Conservation (phyloP, 2,329 filamentous ascomycete species). For the Emericellopsis atlantica region DNA sequence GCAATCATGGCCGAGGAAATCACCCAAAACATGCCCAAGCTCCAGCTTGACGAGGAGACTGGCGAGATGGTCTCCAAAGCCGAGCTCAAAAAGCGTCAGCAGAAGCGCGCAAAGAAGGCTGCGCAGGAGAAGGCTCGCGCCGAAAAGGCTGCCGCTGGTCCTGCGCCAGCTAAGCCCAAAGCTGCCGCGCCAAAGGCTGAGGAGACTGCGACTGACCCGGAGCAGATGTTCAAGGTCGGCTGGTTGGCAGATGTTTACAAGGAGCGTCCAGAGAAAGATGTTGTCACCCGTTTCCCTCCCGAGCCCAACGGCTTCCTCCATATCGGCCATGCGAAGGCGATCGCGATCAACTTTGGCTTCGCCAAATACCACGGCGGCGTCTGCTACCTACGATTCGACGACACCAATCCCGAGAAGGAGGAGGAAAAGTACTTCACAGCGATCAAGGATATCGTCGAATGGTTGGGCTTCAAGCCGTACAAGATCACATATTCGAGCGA, state of each 20-base stretch:
- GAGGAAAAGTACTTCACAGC: conserved; percentile 81
- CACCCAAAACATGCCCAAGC: conserved; percentile 37
- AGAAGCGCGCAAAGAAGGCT: conserved; percentile 45
- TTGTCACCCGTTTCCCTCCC: conserved; percentile 54
- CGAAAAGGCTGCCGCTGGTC: conserved; percentile 61
- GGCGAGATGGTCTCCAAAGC: conserved; percentile 53
- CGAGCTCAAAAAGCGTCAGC: conserved; percentile 46
- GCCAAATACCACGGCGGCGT: conserved; percentile 67
- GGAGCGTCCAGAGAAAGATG: conserved; percentile 47
- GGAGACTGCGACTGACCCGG: conserved; percentile 33
- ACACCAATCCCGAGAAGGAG: conserved; percentile 91
- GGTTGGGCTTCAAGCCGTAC: conserved; percentile 49
- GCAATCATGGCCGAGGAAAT: conserved; percentile 33
- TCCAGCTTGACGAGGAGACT: conserved; percentile 48
- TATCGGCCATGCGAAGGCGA: conserved; percentile 92
- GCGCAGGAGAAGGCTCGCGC: conserved; percentile 59
- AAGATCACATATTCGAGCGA: conserved; percentile 74
- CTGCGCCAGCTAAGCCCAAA: conserved; percentile 23
- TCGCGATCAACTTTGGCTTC: conserved; percentile 93
- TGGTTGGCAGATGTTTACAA: conserved; percentile 64
- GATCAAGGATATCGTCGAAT: conserved; percentile 76
- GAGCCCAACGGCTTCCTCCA: conserved; percentile 65
- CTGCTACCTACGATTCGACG: conserved; percentile 54
- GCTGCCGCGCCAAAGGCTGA: conserved; percentile 27
- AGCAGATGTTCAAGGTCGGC: conserved; percentile 69